Base-by-base conservation (phyloP, 208 protist genomes). In the Tritrichomonas foetus region DNA sequence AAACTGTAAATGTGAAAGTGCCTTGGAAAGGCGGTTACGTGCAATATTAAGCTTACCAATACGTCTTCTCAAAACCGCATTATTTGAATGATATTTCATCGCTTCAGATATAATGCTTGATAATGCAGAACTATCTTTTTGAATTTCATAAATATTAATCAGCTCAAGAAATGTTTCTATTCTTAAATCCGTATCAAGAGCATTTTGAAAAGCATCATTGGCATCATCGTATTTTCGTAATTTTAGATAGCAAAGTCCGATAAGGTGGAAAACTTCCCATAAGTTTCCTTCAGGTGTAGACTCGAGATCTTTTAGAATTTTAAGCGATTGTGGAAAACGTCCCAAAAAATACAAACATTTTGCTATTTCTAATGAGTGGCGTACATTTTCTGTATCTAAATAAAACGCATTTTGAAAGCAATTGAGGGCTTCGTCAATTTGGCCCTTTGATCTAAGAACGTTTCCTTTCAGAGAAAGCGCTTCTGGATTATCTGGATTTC, bases 331-430 rank as follows among this genome's bases (percentile, higher is more conserved):
- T 39, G 33, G 78, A 89, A 89, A 89, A 13, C 78, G 5, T 1
- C 78, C 78, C 5, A 89, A 47, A 57, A 89, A 89, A 57, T 36
- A 89, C 57, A 89, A 89, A 57, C 78, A 89, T 57, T 89, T 89
- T 61, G 78, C 78, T 57, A 89, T 89, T 89, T 89, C 78, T n/a
- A 89, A 47, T 47, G 78, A 89, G 57, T 89, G 78, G 9, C 78
- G 78, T 13, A 89, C 57, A 89, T 89, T 89, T 36, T 89, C 47
- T 16, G 78, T 61, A 89, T 89, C 78, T 25, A 89, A 57, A n/a
- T 89, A 3, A 39, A 27, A n/a, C 3, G 78, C 78, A 2, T 20
- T 61, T 50, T 89, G 78, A 89, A 89, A 89, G 57, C 78, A 89
- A 55, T 30, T 30, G 0, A 89, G 16, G 39, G 78, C 78, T 57